Evolutionary conservation across 805 yeast genomes (phyloP).

Genomic region (Ogataea glucozyma): DNA sequence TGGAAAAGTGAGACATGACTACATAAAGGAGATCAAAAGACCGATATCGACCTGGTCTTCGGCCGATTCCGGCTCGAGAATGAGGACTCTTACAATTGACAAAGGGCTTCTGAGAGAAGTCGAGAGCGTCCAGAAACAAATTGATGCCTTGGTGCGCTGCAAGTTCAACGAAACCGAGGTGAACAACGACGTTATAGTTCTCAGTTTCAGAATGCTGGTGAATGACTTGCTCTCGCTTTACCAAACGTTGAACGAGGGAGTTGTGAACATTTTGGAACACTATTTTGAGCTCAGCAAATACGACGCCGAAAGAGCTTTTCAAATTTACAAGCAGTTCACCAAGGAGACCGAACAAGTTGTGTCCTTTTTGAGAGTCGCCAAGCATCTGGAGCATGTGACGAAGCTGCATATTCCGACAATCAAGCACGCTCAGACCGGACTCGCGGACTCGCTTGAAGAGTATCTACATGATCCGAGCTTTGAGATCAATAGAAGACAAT

Average conservation of each 20-base stretch:
- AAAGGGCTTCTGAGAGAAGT: conserved; percentile 82
- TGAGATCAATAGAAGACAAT: conserved; percentile 76
- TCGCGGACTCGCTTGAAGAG: conserved; percentile 83
- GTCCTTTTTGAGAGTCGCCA: conserved; percentile 83
- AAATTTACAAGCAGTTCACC: conserved; percentile 81
- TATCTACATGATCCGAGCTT: conserved; percentile 85
- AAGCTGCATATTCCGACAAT: conserved; percentile 93
- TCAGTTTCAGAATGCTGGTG: conserved; percentile 86
- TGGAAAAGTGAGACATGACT: conserved; percentile 66
- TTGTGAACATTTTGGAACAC: conserved; percentile 88
- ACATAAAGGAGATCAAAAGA: conserved; percentile 63
- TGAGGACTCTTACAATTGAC: conserved; percentile 65
- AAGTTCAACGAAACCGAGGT: conserved; percentile 77
- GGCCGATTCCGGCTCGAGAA: conserved; percentile 54
- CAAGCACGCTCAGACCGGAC: conserved; percentile 94
- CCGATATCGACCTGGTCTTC: conserved; percentile 36
- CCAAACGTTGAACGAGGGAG: conserved; percentile 93
- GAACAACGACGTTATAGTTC: conserved; percentile 78
- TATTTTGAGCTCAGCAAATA: conserved; percentile 87
- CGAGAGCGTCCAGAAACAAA: conserved; percentile 82
- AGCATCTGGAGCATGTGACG: conserved; percentile 81
- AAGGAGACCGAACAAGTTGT: conserved; percentile 86
- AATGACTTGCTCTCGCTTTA: conserved; percentile 83
- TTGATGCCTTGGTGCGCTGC: conserved; percentile 72
- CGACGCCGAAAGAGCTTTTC: conserved; percentile 86